Base-by-base conservation (phyloP, 768 basidiomycete species). In the Dentipellis sp. region DNA sequence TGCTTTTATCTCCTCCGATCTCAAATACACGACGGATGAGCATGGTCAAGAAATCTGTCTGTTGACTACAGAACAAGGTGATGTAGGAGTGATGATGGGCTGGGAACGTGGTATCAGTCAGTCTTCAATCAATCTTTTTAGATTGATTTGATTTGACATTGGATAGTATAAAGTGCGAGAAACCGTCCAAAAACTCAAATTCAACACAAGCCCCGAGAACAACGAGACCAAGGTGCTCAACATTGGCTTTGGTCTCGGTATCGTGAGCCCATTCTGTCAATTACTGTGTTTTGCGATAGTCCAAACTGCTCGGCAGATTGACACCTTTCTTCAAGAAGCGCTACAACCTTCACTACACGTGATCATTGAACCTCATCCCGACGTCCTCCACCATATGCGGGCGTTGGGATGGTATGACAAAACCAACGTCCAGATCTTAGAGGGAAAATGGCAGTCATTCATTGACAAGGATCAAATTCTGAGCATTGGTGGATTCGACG, bases 51-150 rank as follows among this genome's bases (percentile, higher is more conserved):
- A 92, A 51, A 80, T 97, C 19, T 97, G 94, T 59, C 70, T 90
- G 52, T 65, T 91, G 53, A 71, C 77, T 57, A 74, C 78, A 2
- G 78, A 75, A 12, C 82, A 82, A 29, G 75, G 70, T 7, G 87
- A 93, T 57, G 80, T 94, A n/a, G 92, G 93, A 11, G 95, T 99
- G 5, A 99, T 99, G 97, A 99, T 99, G 97, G 92, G 94, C 1
- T 99, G 97, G 97, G 97, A 99, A 69, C 71, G 72, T 47, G 78
- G 72, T 8, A 91, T 98, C 64, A 98, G 82, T 84, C 62, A 67
- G 74, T 70, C 22, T 36, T 16, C 3, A 22, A 48, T 23, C 53
- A 11, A 22, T 34, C 19, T n/a, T 2, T 53, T 21, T 50, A 17
- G 21, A 10, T 50, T 22, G 8, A 40, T 56, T 69, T 45, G 64